Percentiles rank a stretch among this genome's conserved stretches.
Evolutionary conservation across 768 basidiomycete species (phyloP).

Genomic region (Lyophyllum decastes): DNA sequence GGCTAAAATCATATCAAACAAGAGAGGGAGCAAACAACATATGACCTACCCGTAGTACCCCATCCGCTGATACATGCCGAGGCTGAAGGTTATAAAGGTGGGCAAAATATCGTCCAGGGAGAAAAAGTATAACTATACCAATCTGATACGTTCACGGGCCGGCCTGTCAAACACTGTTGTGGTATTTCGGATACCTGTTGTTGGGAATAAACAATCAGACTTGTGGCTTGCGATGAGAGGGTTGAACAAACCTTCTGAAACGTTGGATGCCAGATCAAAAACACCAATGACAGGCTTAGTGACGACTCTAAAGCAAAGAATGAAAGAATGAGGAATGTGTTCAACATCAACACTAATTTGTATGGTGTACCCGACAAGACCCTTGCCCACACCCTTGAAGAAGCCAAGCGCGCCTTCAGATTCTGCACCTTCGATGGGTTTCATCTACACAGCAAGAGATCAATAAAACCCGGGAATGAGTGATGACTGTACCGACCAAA

Average conservation of each 20-base stretch:
- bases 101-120: neutral
- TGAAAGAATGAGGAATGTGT: neutral
- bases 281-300: slow-evolving; percentile 98
- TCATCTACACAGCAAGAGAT: slow-evolving; percentile 57
- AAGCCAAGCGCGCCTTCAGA: slow-evolving; percentile 92
- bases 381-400: slow-evolving; percentile 97
- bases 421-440: slow-evolving; percentile 97
- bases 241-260: slow-evolving; percentile 72
- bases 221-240: neutral
- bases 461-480: neutral
- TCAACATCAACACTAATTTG: neutral
- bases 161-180: slow-evolving; percentile 97
- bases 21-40: neutral
- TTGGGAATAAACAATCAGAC: neutral
- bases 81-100: slow-evolving; percentile 48
- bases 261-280: slow-evolving; percentile 93
- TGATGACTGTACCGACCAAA: slow-evolving; percentile 50
- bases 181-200: slow-evolving; percentile 90
- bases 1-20: slow-evolving; percentile 49
- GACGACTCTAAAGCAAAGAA: slow-evolving; percentile 59
- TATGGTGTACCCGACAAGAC: slow-evolving; percentile 79
- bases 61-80: slow-evolving; percentile 83
- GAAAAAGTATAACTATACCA: slow-evolving; percentile 38
- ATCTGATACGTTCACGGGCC: slow-evolving; percentile 81
- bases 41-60: slow-evolving; percentile 75